A percentile compares a stretch with the other conserved stretches of the same genome.
phyloP scores from a whole-genome alignment of 768 basidiomycete species.

The Macrocybe gigantea region DNA sequence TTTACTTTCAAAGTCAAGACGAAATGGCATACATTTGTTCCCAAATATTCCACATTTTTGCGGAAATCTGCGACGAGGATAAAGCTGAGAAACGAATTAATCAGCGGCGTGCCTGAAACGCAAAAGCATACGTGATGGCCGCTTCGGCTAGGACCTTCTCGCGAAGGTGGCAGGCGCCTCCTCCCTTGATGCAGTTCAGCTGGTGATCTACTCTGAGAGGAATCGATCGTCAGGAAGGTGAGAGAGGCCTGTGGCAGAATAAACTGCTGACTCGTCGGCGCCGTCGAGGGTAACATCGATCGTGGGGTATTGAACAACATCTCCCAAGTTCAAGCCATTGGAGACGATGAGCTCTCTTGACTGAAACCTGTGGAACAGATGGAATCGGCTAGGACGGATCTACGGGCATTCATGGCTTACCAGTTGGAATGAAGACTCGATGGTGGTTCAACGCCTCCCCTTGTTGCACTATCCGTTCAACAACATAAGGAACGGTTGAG shows the following conservation, averaged over 20 bases:
- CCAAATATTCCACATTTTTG: constrained; percentile 81
- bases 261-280: constrained; percentile 78
- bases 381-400: constrained; percentile 1
- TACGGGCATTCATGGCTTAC: constrained; percentile 26
- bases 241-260: neutral
- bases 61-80: constrained; percentile 93
- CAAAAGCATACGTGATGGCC: constrained; percentile 62
- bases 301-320: constrained; percentile 80
- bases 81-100: constrained; percentile 43
- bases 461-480: constrained; percentile 88
- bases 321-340: constrained; percentile 72
- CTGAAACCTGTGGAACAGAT: constrained; percentile 67
- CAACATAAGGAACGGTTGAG: constrained; percentile 94
- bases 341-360: constrained; percentile 91
- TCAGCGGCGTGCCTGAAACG: constrained; percentile 1
- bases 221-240: neutral
- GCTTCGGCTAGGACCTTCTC: constrained; percentile 99
- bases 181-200: constrained; percentile 95
- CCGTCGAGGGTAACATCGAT: constrained; percentile 99
- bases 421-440: constrained; percentile 88
- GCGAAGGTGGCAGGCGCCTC: constrained; percentile 92
- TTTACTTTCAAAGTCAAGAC: neutral
- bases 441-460: constrained; percentile 68
- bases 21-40: constrained; percentile 60
- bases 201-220: constrained; percentile 68